Conservation (phyloP, 73 alveolate genomes). For the Paramecium octaurelia region DNA sequence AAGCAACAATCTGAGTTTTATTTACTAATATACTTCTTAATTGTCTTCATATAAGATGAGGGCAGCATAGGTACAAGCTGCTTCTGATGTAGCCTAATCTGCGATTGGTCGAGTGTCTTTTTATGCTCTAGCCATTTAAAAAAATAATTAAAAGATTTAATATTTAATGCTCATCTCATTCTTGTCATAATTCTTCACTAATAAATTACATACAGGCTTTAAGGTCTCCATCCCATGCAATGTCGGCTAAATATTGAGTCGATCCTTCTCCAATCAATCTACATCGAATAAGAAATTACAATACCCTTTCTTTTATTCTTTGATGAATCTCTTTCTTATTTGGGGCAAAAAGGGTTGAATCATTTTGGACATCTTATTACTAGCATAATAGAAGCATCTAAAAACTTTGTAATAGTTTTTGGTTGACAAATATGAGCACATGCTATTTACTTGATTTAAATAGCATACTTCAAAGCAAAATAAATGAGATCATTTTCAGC, state of each 20-base stretch:
- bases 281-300: not conserved
- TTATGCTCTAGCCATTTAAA: conserved; percentile 28
- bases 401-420: not conserved
- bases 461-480: not conserved
- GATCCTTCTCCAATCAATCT: not conserved
- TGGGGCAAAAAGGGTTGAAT: not conserved
- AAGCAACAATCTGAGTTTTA: conserved; percentile 56
- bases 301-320: not conserved
- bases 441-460: not conserved
- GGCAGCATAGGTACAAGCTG: conserved; percentile 39
- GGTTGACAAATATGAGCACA: not conserved
- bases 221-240: not conserved
- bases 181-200: not conserved
- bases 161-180: not conserved
- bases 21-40: not conserved
- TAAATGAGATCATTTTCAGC: not conserved
- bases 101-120: conserved; percentile 24
- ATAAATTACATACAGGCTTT: not conserved
- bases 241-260: not conserved
- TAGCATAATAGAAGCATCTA: not conserved
- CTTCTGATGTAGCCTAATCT: conserved; percentile 6
- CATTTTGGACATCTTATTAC: conserved; percentile 1
- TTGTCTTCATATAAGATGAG: conserved; percentile 21
- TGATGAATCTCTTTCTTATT: not conserved
- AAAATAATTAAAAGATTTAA: conserved; percentile 12